These are phyloP conservation scores for Apiotrichum domesticum DNA, from an alignment of 1,284 basidiomycete species.

Conservation along the genomic window DNA sequence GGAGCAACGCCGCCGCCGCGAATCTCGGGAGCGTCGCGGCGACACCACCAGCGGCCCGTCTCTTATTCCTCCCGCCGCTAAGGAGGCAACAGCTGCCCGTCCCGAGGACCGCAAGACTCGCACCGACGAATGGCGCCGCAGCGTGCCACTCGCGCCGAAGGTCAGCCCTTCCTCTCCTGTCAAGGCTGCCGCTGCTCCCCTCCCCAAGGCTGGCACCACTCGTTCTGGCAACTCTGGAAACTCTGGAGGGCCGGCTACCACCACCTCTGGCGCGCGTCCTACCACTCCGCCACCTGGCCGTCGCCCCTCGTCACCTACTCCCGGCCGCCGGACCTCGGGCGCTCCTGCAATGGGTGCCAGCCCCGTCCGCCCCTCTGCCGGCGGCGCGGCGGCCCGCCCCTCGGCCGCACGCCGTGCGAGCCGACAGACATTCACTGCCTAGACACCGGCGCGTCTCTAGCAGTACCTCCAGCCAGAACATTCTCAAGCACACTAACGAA, in stretches of 20 bases:
- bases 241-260: background rate
- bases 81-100: background rate
- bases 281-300: background rate
- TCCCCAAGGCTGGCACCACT: background rate
- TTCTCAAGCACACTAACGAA: too few species aligned
- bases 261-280: background rate
- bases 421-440: background rate
- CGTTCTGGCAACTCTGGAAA: background rate
- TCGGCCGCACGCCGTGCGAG: background rate
- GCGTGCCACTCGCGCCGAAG: background rate
- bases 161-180: background rate
- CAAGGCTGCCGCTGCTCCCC: too few species aligned
- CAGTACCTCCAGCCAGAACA: background rate
- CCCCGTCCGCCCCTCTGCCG: background rate
- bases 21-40: slow-evolving; percentile 6
- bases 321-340: too few species aligned
- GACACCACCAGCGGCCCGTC: too few species aligned
- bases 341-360: background rate
- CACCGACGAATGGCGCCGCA: slow-evolving; percentile 17
- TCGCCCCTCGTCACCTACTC: too few species aligned
- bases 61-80: background rate
- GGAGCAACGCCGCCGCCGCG: slow-evolving; percentile 2
- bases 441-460: slow-evolving; percentile 50
- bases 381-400: slow-evolving; percentile 53
- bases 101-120: slow-evolving; percentile 3